phyloP scores from a whole-genome alignment of 2,329 filamentous ascomycete genomes.

The Ambrosiella beaveri region DNA sequence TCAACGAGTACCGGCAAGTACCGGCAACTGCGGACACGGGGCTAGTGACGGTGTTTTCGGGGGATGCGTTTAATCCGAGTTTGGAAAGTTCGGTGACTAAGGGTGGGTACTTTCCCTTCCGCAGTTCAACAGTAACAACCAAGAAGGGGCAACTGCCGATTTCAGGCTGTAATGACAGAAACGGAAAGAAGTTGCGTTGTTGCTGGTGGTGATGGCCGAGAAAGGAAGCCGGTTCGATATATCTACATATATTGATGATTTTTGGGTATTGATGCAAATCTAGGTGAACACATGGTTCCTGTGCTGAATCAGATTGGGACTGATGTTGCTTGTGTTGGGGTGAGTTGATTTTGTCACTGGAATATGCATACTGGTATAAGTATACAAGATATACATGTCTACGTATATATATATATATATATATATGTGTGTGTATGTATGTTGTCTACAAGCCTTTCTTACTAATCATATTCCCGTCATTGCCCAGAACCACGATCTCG shows the following conservation, averaged over 20 bases:
- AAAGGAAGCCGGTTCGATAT: too few species aligned
- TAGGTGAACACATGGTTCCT: slow-evolving; percentile 71
- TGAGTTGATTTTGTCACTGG: slow-evolving; percentile 27
- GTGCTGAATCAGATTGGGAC: slow-evolving; percentile 64
- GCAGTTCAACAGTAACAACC: neutral
- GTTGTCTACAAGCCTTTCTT: too few species aligned
- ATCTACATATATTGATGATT: too few species aligned
- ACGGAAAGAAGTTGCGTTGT: neutral
- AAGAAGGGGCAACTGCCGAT: neutral
- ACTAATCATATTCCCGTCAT: too few species aligned
- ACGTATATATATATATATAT: too few species aligned
- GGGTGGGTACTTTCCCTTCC: slow-evolving; percentile 27
- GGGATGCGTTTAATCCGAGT: slow-evolving; percentile 84
- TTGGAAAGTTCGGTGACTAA: slow-evolving; percentile 81
- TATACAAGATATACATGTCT: too few species aligned
- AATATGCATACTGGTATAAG: too few species aligned
- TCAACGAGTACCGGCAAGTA: slow-evolving; percentile 54
- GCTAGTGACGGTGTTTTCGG: slow-evolving; percentile 69
- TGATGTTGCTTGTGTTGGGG: slow-evolving; percentile 65
- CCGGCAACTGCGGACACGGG: slow-evolving; percentile 40
- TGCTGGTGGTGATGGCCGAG: too few species aligned
- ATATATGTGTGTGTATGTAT: too few species aligned
- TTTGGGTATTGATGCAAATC: neutral
- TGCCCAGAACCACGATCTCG: slow-evolving; percentile 71
- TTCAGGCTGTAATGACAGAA: neutral